Evolutionary conservation across 495 filamentous ascomycete species (phyloP).

Genomic region (Neurospora sp.): DNA sequence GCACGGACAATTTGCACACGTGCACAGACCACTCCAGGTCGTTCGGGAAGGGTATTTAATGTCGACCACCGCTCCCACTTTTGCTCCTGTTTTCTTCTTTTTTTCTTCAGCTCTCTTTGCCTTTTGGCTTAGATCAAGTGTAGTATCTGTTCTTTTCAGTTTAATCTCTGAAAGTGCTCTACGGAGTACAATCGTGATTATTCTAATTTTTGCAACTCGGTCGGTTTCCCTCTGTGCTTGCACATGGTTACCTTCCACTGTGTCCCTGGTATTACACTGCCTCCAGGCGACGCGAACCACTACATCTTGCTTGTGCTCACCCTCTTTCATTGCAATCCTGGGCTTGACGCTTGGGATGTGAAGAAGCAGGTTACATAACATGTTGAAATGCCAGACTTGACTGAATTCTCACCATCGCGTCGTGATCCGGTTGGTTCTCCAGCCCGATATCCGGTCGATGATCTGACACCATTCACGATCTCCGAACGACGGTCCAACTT

Average conservation of each 20-base stretch:
- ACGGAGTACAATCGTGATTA: constrained; percentile 73
- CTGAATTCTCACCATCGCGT: neutral
- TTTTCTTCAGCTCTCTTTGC: constrained; percentile 33
- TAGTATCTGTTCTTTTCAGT: constrained; percentile 99
- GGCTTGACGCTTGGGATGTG: neutral
- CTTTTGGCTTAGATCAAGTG: constrained; percentile 95
- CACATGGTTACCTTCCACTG: constrained; percentile 58
- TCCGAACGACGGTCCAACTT: neutral
- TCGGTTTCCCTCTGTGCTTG: constrained; percentile 54
- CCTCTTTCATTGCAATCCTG: neutral
- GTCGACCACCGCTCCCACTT: neutral
- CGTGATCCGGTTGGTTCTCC: neutral
- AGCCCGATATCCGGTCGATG: neutral
- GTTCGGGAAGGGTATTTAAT: neutral
- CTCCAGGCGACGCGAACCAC: constrained; percentile 68
- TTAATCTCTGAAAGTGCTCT: constrained; percentile 67
- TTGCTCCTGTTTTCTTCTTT: constrained; percentile 7
- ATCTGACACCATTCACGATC: neutral
- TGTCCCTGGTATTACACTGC: constrained; percentile 87
- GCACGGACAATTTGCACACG: neutral
- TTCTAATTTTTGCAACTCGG: constrained; percentile 58
- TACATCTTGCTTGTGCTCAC: neutral
- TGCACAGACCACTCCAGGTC: neutral
- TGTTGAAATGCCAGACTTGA: neutral
- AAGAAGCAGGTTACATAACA: neutral